A percentile compares a stretch with the other conserved stretches of the same genome.
These are phyloP conservation scores for Pythium guiyangense DNA, from an alignment of 352 stramenopile genomes.

Conservation along the genomic window DNA sequence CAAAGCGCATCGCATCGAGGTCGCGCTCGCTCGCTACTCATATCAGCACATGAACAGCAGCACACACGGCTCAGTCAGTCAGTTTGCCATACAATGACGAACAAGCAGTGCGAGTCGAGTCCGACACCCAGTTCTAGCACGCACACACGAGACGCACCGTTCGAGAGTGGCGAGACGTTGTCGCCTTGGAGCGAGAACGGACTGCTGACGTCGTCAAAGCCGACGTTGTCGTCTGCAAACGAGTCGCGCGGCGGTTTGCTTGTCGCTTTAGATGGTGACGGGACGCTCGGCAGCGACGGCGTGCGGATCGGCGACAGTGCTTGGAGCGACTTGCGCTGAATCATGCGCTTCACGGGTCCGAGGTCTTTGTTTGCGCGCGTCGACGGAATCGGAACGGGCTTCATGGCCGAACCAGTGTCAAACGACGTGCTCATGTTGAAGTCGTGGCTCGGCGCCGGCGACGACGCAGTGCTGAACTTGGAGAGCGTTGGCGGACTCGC, in stretches of 20 bases:
- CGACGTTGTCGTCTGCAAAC: conserved; percentile 23
- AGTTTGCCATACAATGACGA: neutral
- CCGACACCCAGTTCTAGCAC: neutral
- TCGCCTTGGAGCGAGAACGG: conserved; percentile 61
- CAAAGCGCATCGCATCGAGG: conserved; percentile 54
- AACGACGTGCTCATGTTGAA: conserved; percentile 18
- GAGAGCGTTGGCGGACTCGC: conserved; percentile 12
- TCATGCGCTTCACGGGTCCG: conserved; percentile 7
- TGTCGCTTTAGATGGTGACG: neutral
- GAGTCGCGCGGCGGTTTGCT: conserved; percentile 23
- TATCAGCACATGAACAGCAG: neutral
- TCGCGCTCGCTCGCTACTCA: conserved; percentile 55
- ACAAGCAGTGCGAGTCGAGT: neutral
- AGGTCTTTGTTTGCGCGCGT: conserved; percentile 19
- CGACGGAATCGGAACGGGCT: conserved; percentile 21
- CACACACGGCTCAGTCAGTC: neutral
- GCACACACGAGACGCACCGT: conserved; percentile 25
- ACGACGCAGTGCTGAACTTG: conserved; percentile 16
- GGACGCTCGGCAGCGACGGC: neutral
- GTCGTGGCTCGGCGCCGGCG: conserved; percentile 13
- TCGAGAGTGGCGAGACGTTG: conserved; percentile 61
- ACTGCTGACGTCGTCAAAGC: conserved; percentile 39
- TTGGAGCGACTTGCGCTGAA: conserved; percentile 14
- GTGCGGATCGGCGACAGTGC: conserved; percentile 3
- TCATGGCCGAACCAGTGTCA: conserved; percentile 20